These are phyloP conservation scores for Candida koratica DNA, from an alignment of 805 yeast genomes.

Conservation along the genomic window DNA sequence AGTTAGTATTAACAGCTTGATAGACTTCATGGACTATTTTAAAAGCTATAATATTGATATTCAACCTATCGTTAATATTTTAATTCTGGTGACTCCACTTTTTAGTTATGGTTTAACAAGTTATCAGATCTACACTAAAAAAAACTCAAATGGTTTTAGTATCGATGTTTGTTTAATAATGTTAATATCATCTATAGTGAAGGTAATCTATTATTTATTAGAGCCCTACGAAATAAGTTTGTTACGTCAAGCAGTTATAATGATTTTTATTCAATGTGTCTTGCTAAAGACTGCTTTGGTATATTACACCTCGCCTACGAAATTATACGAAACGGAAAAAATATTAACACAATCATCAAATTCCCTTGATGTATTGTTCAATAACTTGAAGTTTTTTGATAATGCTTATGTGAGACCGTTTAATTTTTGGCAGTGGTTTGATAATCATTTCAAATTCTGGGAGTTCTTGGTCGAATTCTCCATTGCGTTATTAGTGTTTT, in stretches of 20 bases:
- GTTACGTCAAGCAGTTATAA: constrained; percentile 74
- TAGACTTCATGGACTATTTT: constrained; percentile 4
- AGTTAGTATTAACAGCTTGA: no score
- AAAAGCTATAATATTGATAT: constrained; percentile 32
- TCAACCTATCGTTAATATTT: constrained; percentile 45
- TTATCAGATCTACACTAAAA: constrained; percentile 55
- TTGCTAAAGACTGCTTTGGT: constrained; percentile 60
- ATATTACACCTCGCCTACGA: constrained; percentile 44
- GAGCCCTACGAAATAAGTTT: constrained; percentile 79
- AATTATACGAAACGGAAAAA: constrained; percentile 26
- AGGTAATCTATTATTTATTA: constrained; percentile 73
- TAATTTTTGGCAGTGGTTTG: constrained; percentile 85
- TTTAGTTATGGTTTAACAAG: constrained; percentile 86
- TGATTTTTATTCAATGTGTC: constrained; percentile 74
- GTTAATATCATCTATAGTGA: constrained; percentile 69
- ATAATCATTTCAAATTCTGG: constrained; percentile 52
- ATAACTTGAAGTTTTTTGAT: constrained; percentile 58
- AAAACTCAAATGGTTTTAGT: constrained; percentile 76
- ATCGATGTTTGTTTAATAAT: constrained; percentile 92
- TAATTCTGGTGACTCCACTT: constrained; percentile 78
- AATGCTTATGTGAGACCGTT: constrained; percentile 56
- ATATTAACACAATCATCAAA: constrained; percentile 19
- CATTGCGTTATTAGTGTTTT: constrained; percentile 35
- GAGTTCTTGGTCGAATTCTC: constrained; percentile 51
- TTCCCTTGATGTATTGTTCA: constrained; percentile 10